phyloP scores from a whole-genome alignment of 768 basidiomycete species.

The Cystofilobasidium capitatum region DNA sequence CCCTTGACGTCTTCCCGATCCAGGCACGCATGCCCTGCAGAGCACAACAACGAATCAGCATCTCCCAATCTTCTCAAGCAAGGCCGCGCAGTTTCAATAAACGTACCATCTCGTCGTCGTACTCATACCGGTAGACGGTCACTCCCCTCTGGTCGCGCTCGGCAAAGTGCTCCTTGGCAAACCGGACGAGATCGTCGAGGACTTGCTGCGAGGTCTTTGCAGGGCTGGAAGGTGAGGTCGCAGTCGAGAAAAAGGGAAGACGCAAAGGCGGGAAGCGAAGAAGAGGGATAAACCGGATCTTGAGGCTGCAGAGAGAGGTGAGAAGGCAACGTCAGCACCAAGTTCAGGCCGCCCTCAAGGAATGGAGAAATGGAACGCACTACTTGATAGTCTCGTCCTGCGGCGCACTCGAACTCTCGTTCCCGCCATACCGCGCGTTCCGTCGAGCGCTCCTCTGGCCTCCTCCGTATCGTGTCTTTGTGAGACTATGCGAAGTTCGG shows the following conservation, averaged over 20 bases:
- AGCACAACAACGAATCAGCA: not conserved
- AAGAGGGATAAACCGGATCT: conserved; percentile 13
- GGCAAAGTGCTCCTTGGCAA: conserved; percentile 2
- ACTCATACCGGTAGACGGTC: conserved; percentile 1
- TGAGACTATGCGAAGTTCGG: not conserved
- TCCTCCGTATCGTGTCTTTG: not conserved
- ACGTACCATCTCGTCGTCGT: not conserved
- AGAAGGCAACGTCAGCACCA: not conserved
- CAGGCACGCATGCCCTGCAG: not conserved
- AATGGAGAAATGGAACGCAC: not conserved
- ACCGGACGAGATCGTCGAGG: not conserved
- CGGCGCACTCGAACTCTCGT: too few relatives aligned
- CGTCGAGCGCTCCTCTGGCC: too few relatives aligned
- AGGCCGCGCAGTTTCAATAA: not conserved
- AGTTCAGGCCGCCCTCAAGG: too few relatives aligned
- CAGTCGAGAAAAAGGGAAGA: not conserved
- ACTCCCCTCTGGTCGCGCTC: not conserved
- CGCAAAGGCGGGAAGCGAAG: not conserved
- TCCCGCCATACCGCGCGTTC: not conserved
- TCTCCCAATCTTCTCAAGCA: not conserved
- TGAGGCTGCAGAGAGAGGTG: conserved; percentile 1
- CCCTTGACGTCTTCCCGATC: conserved; percentile 9
- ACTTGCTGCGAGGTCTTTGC: not conserved
- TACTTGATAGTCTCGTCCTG: conserved; percentile 9
- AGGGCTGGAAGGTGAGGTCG: not conserved